phyloP scores from a whole-genome alignment of 2,329 filamentous ascomycete genomes.

The Lachnellula subtilissima region DNA sequence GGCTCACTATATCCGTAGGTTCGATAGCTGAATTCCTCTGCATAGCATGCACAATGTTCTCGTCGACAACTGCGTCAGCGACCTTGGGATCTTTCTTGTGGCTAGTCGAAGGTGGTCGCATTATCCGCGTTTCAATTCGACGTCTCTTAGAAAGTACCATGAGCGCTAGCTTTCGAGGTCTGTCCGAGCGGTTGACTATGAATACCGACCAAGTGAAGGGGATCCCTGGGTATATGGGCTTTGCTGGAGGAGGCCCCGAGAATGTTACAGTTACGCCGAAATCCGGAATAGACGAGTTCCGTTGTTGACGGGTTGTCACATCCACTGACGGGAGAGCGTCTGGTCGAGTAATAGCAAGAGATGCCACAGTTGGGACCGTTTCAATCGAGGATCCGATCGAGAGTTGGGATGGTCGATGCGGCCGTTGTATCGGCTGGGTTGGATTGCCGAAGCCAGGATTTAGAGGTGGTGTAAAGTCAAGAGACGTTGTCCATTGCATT shows the following conservation, averaged over 20 bases:
- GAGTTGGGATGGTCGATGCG: constrained; percentile 59
- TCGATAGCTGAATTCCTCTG: constrained; percentile 62
- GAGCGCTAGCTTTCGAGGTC: constrained; percentile 64
- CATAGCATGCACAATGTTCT: constrained; percentile 66
- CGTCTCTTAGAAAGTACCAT: constrained; percentile 62
- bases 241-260: constrained; percentile 53
- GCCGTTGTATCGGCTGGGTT: constrained; percentile 54
- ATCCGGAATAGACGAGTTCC: constrained; percentile 46
- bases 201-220: constrained; percentile 70
- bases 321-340: constrained; percentile 57
- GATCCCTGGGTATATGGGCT: constrained; percentile 58
- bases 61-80: constrained; percentile 66
- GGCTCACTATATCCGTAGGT: constrained; percentile 63
- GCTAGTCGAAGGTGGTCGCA: constrained; percentile 45
- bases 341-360: constrained; percentile 53
- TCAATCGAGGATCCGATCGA: constrained; percentile 54
- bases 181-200: constrained; percentile 65
- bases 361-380: constrained; percentile 48
- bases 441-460: constrained; percentile 58
- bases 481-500: constrained; percentile 63
- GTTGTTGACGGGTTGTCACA: constrained; percentile 39
- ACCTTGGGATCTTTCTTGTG: constrained; percentile 34
- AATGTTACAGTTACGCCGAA: constrained; percentile 75
- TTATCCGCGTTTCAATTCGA: constrained; percentile 46
- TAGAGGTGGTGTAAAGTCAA: constrained; percentile 64